Base-by-base conservation (phyloP, 352 stramenopile genomes). In the Pythium insidiosum region DNA sequence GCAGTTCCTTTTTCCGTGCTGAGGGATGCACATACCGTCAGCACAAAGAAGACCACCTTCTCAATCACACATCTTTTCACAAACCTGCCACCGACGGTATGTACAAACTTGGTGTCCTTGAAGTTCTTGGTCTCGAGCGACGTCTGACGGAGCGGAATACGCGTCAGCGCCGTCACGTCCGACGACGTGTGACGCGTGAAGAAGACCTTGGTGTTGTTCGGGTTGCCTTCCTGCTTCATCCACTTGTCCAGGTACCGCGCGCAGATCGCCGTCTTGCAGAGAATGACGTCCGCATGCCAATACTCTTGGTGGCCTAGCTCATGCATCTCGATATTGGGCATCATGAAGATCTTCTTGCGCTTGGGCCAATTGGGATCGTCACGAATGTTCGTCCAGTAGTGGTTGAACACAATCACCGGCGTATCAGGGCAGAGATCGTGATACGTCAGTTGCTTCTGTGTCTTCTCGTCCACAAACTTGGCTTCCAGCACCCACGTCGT, bases 181-280 rank as follows among this genome's bases (percentile, higher is more conserved):
- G 61, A 70, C 13, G 69, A 66, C 28, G 72, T 84, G 45, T 85
- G 72, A 21, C 67, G 65, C 4, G 69, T 82, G 45, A 73, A 85
- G 7, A 84, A 47, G 2, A 88, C 66, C 5, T 59, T 46, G 0
- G 69, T 49, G 30, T 66, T 57, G 22, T 67, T 64, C 11, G 65
- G 67, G 22, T 87, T 84, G 5, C 69, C 68, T 22, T 87, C 53
- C 23, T 84, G 74, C 7, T 28, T n/a, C 43, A 72, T 82, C 74
- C 74, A 88, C 19, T 51, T 53, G n/a, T 24, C 45, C 10, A 85
- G 28, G 24, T 70, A 61, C 16, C 58, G 45, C 11, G 55, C 60
- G 16, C 67, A 82, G 11, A 75, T 29, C 5, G 45, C 38, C 0
- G 71, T 84, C 40, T 89, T 89, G 51, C 69, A 84, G 1, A 89